Evolutionary conservation across 805 yeast genomes (phyloP), one percentile per base, ranked within the genome.

Genomic region (Metschnikowia picachoensis): DNA sequence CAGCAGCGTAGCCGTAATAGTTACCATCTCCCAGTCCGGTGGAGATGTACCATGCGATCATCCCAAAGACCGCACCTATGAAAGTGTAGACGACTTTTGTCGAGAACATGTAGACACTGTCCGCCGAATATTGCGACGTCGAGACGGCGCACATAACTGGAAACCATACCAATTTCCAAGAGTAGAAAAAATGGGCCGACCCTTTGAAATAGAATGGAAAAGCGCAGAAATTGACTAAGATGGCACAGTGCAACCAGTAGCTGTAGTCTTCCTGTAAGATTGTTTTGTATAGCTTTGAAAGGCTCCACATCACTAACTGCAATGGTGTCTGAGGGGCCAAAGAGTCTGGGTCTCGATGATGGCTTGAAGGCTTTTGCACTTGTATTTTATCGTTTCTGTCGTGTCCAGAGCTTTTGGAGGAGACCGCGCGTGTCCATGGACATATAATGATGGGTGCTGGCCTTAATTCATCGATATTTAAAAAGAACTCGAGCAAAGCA

Each of bases 31-130:
- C 68, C 38, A 43, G 47, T 2, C 72, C 72, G 17, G 62, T 47
- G 2, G 68, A 61, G 17, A 67, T 63, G 44, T 67, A 67, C 72
- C 72, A 66, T 0, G 60, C 59, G 7, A 64, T 60, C 58, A 62
- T 49, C 1, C 70, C 71, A 13, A 57, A 30, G 7, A 66, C 30
- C 35, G 62, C 58, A 1, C 71, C 71, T 47, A 59, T 53, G 41
- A 65, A 59, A 1, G 68, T 46, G 33, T 59, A 61, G 2, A 51
- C 48, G n/a, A 65, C 36, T 45, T 61, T 64, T 33, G 60, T 55
- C 10, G 53, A 25, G 37, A 55, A 60, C 16, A 52, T 51, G 44
- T 64, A 65, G 4, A 63, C 53, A 15, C 67, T 62, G 44, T 64
- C 62, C 0, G 68, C 70, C 10, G 67, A 58, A 29, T 60, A 59